Percentiles rank a stretch among this genome's conserved stretches.
Evolutionary conservation across 176 grass and related monocot genomes (phyloP).

Genomic region (Poa annua): DNA sequence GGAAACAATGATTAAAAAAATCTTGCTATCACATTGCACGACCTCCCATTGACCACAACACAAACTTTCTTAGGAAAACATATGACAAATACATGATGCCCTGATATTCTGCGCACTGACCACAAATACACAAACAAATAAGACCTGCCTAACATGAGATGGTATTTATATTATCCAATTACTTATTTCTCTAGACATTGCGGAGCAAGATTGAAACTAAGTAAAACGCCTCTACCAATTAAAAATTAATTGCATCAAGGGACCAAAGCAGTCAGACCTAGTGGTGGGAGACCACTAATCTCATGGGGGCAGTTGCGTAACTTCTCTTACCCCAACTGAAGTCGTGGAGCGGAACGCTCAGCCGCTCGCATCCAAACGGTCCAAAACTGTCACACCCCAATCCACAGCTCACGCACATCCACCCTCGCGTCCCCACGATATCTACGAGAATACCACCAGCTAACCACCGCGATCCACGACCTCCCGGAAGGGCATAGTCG

Average conservation of each 20-base stretch:
- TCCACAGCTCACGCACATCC: not conserved
- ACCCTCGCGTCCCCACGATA: not conserved
- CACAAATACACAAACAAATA: not conserved
- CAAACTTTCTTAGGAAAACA: not conserved
- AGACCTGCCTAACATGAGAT: constrained; percentile 35
- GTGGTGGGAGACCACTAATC: constrained; percentile 57
- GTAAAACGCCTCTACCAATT: not conserved
- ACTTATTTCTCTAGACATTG: constrained; percentile 15
- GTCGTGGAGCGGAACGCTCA: constrained; percentile 33
- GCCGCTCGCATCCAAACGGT: constrained; percentile 70
- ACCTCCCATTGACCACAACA: constrained; percentile 16
- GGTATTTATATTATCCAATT: not conserved
- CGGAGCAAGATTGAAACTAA: constrained; percentile 18
- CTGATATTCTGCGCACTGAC: constrained; percentile 28
- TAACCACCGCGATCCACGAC: not conserved
- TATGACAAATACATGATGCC: not conserved
- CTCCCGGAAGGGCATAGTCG: not conserved
- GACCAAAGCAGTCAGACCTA: not conserved
- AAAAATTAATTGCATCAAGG: not conserved
- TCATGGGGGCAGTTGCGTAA: constrained; percentile 42
- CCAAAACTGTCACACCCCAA: constrained; percentile 21
- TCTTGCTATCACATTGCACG: not conserved
- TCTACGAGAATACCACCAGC: constrained; percentile 38
- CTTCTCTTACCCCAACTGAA: not conserved
- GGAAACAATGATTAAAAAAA: not conserved